Conservation (phyloP, 2,329 filamentous ascomycete species). For the Ophiocordyceps camponoti-floridani region DNA sequence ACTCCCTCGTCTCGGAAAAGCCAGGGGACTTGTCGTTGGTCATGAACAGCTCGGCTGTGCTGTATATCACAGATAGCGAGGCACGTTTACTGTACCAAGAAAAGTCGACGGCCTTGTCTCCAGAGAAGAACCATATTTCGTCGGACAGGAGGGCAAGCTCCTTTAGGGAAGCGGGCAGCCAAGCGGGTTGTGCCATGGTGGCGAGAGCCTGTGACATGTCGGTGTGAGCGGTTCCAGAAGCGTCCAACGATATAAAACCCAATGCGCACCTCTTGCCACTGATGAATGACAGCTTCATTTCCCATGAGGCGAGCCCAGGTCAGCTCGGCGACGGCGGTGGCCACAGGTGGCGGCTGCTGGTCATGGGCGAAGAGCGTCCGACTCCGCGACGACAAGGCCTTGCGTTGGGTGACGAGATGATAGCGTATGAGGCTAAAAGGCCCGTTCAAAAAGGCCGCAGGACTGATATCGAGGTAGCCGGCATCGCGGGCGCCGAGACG, state of each 20-base stretch:
- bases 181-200: conserved; percentile 70
- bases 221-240: neutral
- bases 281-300: conserved; percentile 53
- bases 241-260: neutral
- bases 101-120: conserved; percentile 64
- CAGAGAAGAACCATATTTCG: conserved; percentile 79
- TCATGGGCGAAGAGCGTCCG: conserved; percentile 18
- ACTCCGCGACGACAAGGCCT: conserved; percentile 30
- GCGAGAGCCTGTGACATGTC: conserved; percentile 49
- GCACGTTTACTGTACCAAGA: conserved; percentile 65
- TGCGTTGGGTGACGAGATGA: conserved; percentile 51
- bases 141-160: conserved; percentile 75
- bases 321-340: conserved; percentile 49
- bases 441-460: conserved; percentile 63
- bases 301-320: conserved; percentile 61
- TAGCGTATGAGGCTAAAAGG: conserved; percentile 69
- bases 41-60: conserved; percentile 80
- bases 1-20: conserved; percentile 63
- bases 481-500: conserved; percentile 64
- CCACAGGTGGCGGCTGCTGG: conserved; percentile 21
- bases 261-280: conserved; percentile 42
- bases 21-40: conserved; percentile 62
- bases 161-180: conserved; percentile 55
- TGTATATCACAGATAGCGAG: conserved; percentile 39
- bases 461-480: conserved; percentile 73